Evolutionary conservation across 208 protist species (phyloP).

Genomic region (Leishmania lainsoni): DNA sequence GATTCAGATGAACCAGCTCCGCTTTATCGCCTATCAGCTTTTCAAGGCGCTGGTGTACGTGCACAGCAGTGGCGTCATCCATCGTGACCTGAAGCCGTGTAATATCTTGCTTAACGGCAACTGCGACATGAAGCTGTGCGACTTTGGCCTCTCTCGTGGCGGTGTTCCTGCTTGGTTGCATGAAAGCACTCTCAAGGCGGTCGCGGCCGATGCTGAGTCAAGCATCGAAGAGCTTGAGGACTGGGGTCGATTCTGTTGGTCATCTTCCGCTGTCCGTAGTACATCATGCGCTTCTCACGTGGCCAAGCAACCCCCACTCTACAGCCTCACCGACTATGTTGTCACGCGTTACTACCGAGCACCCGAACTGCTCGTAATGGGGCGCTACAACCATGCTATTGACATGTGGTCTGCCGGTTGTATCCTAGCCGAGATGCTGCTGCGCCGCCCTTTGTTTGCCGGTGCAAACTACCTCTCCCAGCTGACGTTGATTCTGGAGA

Average conservation of each 20-base stretch:
- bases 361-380: slow-evolving; percentile 95
- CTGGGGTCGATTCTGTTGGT: slow-evolving; percentile 36
- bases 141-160: slow-evolving; percentile 77
- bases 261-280: background rate
- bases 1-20: slow-evolving; percentile 94
- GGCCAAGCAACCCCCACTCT: slow-evolving; percentile 30
- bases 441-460: slow-evolving; percentile 94
- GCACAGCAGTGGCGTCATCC: slow-evolving; percentile 71
- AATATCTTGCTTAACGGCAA: slow-evolving; percentile 75
- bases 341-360: slow-evolving; percentile 98
- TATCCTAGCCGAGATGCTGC: slow-evolving; percentile 81
- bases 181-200: background rate
- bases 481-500: slow-evolving; percentile 55
- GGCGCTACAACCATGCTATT: slow-evolving; percentile 92
- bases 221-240: slow-evolving; percentile 14
- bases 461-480: slow-evolving; percentile 67
- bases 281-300: background rate
- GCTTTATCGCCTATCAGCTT: slow-evolving; percentile 96
- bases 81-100: slow-evolving; percentile 83
- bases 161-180: slow-evolving; percentile 30
- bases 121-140: slow-evolving; percentile 71
- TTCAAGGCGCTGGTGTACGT: slow-evolving; percentile 77
- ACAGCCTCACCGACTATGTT: slow-evolving; percentile 92
- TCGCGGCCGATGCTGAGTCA: background rate
- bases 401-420: slow-evolving; percentile 79